These are phyloP conservation scores for Phyllosticta paracitricarpa DNA, from an alignment of 2,329 filamentous ascomycete species.

Conservation along the genomic window DNA sequence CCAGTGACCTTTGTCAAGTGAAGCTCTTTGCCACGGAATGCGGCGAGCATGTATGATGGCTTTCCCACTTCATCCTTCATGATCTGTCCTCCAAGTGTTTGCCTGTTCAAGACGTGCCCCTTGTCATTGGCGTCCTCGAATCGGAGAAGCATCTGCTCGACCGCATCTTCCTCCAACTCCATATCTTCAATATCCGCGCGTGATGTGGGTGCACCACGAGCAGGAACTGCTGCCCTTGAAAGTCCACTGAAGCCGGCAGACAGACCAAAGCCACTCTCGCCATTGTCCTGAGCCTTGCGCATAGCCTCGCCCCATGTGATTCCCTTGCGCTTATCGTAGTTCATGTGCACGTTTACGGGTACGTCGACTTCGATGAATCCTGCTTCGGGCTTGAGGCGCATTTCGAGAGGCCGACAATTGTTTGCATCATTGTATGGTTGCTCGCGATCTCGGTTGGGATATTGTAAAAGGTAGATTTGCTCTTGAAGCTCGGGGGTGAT, in stretches of 20 bases:
- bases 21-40: conserved; percentile 75
- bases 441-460: conserved; percentile 63
- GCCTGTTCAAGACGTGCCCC: conserved; percentile 64
- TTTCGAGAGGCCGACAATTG: conserved; percentile 52
- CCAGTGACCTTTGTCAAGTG: conserved; percentile 78
- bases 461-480: conserved; percentile 68
- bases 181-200: conserved; percentile 3
- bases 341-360: conserved; percentile 58
- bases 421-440: conserved; percentile 51
- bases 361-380: conserved; percentile 89
- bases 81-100: conserved; percentile 79
- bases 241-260: conserved; percentile 31
- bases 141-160: conserved; percentile 42
- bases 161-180: conserved; percentile 54
- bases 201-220: conserved; percentile 15
- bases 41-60: conserved; percentile 75
- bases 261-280: conserved; percentile 36
- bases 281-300: conserved; percentile 38
- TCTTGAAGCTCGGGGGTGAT: conserved; percentile 62
- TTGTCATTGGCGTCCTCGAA: conserved; percentile 57
- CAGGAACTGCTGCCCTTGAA: conserved; percentile 8
- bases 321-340: conserved; percentile 79
- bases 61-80: conserved; percentile 59
- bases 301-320: conserved; percentile 73
- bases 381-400: conserved; percentile 72